Evolutionary conservation across 208 protist genomes (phyloP).

Genomic region (Leishmania guyanensis): DNA sequence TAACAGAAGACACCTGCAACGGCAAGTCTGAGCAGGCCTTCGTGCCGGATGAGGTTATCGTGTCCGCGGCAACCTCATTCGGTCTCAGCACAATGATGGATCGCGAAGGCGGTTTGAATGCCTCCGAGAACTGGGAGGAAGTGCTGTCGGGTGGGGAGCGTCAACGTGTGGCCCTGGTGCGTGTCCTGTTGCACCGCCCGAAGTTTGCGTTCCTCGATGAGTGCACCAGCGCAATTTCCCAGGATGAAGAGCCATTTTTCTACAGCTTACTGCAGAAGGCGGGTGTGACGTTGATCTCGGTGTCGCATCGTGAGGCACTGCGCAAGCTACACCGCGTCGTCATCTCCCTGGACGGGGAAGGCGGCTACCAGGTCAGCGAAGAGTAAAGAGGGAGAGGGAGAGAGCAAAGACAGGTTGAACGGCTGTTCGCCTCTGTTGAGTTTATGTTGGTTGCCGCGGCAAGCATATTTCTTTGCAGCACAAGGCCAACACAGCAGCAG

Average conservation of each 20-base stretch:
- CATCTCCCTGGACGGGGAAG: slow-evolving; percentile 65
- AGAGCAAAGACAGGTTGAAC: background rate
- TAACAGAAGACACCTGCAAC: slow-evolving; percentile 28
- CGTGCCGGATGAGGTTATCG: slow-evolving; percentile 58
- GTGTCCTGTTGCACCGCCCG: slow-evolving; percentile 77
- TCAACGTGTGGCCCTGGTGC: slow-evolving; percentile 85
- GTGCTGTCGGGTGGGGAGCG: slow-evolving; percentile 90
- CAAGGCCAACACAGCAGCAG: background rate
- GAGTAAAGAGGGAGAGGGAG: background rate
- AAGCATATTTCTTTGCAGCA: background rate
- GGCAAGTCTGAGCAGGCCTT: slow-evolving; percentile 24
- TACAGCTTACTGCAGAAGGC: slow-evolving; percentile 66
- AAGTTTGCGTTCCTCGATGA: slow-evolving; percentile 91
- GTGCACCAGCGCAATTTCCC: slow-evolving; percentile 89
- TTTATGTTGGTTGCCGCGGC: background rate
- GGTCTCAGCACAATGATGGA: slow-evolving; percentile 70
- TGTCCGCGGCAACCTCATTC: slow-evolving; percentile 40
- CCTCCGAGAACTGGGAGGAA: slow-evolving; percentile 76
- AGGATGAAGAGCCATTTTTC: slow-evolving; percentile 77
- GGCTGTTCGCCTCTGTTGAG: background rate
- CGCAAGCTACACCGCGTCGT: slow-evolving; percentile 58
- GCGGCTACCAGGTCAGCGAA: slow-evolving; percentile 46
- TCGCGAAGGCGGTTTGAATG: slow-evolving; percentile 83
- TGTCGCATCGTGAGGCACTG: slow-evolving; percentile 83
- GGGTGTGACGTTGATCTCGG: slow-evolving; percentile 83